A percentile compares a stretch with the other conserved stretches of the same genome.
phyloP scores from a whole-genome alignment of 2,329 filamentous ascomycete species.

The Aschersonia sp. region DNA sequence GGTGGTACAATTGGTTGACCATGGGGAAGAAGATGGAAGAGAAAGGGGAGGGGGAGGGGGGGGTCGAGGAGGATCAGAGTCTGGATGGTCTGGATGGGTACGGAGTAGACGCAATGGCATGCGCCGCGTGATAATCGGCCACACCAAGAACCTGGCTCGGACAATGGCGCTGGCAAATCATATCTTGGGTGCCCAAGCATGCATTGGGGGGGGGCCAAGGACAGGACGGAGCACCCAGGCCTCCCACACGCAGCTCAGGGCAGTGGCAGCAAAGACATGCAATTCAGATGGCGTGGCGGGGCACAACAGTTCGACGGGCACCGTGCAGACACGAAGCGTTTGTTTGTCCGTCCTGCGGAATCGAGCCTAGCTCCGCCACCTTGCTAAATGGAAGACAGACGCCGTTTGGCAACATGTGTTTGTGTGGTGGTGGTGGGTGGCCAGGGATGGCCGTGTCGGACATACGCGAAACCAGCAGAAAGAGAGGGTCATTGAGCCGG shows the following conservation, averaged over 20 bases:
- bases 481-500: not conserved
- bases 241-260: too few relatives aligned
- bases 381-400: not conserved
- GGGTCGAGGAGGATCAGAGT: not conserved
- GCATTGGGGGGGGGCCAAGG: too few relatives aligned
- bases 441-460: not conserved
- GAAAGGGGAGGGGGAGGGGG: not conserved
- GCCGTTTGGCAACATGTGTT: too few relatives aligned
- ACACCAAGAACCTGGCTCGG: not conserved
- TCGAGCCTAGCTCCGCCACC: not conserved
- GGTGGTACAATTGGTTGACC: not conserved
- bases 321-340: too few relatives aligned
- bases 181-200: not conserved
- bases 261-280: too few relatives aligned
- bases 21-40: not conserved
- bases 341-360: not conserved
- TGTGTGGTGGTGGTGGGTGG: too few relatives aligned
- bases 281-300: not conserved
- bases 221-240: too few relatives aligned
- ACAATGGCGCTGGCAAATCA: not conserved
- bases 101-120: not conserved
- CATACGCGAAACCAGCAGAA: not conserved
- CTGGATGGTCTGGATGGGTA: not conserved
- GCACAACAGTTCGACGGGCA: too few relatives aligned
- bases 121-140: not conserved